Evolutionary conservation across 148 eudicot species (phyloP).

Genomic region (Beta vulgaris): DNA sequence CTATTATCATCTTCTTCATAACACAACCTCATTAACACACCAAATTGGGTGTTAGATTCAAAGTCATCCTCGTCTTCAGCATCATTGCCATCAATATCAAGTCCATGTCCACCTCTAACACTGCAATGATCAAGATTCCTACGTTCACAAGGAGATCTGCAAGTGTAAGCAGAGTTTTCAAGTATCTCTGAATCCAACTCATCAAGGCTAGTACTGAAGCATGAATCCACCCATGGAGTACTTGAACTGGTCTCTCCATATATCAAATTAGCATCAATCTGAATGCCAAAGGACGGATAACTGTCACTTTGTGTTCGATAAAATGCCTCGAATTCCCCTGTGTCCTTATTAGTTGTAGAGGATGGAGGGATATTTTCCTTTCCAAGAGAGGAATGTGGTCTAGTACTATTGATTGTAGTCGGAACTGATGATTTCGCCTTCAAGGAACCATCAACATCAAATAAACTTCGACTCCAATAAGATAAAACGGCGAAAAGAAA

Average conservation of each 20-base stretch:
- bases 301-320: constrained; percentile 13
- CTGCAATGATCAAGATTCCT: constrained; percentile 4
- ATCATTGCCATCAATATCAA: constrained; percentile 4
- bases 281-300: background rate
- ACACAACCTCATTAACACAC: constrained; percentile 58
- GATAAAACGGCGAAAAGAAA: background rate
- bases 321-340: constrained; percentile 1
- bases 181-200: constrained; percentile 26
- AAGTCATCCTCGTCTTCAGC: constrained; percentile 29
- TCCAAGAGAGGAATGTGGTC: constrained; percentile 8
- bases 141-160: constrained; percentile 17
- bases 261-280: background rate
- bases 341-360: background rate
- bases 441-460: background rate
- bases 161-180: background rate
- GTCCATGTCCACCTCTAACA: constrained; percentile 8
- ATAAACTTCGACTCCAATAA: background rate
- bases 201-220: constrained; percentile 20
- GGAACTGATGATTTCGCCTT: constrained; percentile 12
- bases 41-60: constrained; percentile 48
- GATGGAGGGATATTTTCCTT: constrained; percentile 27
- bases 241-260: background rate
- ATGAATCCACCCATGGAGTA: background rate
- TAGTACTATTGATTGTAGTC: constrained; percentile 9
- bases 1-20: constrained; percentile 33